Evolutionary conservation across 1,284 basidiomycete species (phyloP), one percentile per base, ranked within the genome.

Genomic region (Inonotus hispidus): DNA sequence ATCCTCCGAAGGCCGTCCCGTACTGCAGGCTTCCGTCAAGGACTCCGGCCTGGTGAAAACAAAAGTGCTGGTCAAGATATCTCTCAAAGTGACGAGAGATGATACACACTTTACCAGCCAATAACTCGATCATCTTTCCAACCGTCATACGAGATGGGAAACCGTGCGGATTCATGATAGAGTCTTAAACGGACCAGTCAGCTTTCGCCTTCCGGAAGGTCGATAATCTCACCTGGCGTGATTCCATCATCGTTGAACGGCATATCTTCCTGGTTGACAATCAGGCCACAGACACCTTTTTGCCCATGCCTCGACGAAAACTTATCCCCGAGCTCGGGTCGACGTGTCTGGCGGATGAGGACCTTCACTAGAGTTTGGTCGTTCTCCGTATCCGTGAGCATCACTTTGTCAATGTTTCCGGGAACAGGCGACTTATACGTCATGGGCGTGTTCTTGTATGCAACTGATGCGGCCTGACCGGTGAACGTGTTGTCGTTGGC

Each of bases 121-220:
- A 78, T 25, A 98, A 80, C 75, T 99, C 97, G 62, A 99, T 97
- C 97, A 99, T 99, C 78, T 99, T 99, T 52, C 97, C 97, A 43
- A 99, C 97, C 37, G 97, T 98, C 96, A 99, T 99, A 59, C 97
- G 93, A 60, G 94, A 97, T 1, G 97, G 97, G 82, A 99, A 99
- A 70, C 97, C 97, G 75, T 99, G 97, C 2, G 97, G 97, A 73
- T 99, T 99, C 96, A 99, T 99, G 77, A 99, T 98, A 21, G 96
- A 93, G 75, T 99, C 97, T 87, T 76, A 58, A 32, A 61, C 52
- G 60, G 32, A 53, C 46, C 60, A 25, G 21, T n/a, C 61, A 62
- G 43, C 41, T 10, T 16, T 14, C 19, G 10, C 19, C 41, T 25
- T 47, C 53, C 60, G 50, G 38, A 35, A 57, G 56, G 52, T 32